Evolutionary conservation across 2,329 filamentous ascomycete genomes (phyloP), one percentile per base, ranked within the genome.

Genomic region (Pseudopyrenochaeta lycopersici): DNA sequence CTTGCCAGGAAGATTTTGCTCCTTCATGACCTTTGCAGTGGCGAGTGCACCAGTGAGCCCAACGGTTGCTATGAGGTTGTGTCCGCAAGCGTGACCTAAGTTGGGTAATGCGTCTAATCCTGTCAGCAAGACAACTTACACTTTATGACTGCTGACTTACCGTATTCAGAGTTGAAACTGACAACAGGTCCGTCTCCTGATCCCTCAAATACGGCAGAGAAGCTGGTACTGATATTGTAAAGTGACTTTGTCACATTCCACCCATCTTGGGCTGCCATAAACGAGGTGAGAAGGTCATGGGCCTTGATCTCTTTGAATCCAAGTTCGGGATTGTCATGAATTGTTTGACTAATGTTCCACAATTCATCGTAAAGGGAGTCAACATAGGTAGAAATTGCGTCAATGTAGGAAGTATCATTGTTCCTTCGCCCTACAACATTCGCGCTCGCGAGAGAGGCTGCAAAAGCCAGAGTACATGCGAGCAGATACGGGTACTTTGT

Each of bases 271-370:
- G 64, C 68, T 17, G 71, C 70, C 65, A 84, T 73, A 53, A 82
- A 85, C 5, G 73, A 72, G 0, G 81, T 83, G 44, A 86, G 69
- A 3, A 78, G 73, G 12, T 81, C 75, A 59, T 85, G 83, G 0
- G 82, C 81, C 36, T 80, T 79, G 50, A 74, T 73, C 54, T 84
- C 81, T 32, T 82, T 60, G 55, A 77, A 83, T 0, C 76, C 78
- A 1, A 82, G 68, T 58, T 84, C 82, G 0, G 82, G 82, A 48
- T 84, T 79, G 42, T 82, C 80, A 63, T 82, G 81, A 15, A 85
- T 82, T 50, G 77, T 78, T 35, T 81, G 77, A 66, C 80, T 83
- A 50, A 84, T 69, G 3, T 68, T 69, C 68, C 81, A 80, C 12
- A 84, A 64, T 3, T 59, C 41, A 7, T 61, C 49, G 7, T 46